phyloP scores from a whole-genome alignment of 78 protist genomes.

The Dictyostelium capitatum region DNA sequence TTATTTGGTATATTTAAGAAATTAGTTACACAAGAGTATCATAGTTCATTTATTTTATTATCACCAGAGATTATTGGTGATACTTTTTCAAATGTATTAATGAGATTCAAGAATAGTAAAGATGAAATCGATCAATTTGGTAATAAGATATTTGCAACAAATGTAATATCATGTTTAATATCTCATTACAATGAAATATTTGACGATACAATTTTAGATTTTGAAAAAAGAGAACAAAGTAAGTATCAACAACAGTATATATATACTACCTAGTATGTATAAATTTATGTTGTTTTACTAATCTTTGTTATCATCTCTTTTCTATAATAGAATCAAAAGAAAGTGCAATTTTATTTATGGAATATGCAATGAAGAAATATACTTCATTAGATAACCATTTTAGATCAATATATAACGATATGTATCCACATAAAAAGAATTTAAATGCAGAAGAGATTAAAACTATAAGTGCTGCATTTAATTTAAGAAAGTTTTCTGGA shows the following conservation, averaged over 20 bases:
- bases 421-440: not conserved
- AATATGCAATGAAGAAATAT: slow-evolving; percentile 11
- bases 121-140: slow-evolving; percentile 7
- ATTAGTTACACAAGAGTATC: not conserved
- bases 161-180: slow-evolving; percentile 18
- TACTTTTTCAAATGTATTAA: slow-evolving; percentile 9
- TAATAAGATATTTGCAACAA: slow-evolving; percentile 7
- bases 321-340: not conserved
- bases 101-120: slow-evolving; percentile 2
- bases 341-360: slow-evolving; percentile 7
- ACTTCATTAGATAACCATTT: slow-evolving; percentile 4
- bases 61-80: slow-evolving; percentile 16
- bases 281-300: too few species aligned
- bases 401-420: not conserved
- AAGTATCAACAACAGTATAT: too few species aligned
- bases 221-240: slow-evolving; percentile 11
- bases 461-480: not conserved
- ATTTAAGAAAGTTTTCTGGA: not conserved
- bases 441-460: not conserved
- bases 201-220: not conserved
- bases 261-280: too few species aligned
- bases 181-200: not conserved
- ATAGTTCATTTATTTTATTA: slow-evolving; percentile 8
- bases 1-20: not conserved
- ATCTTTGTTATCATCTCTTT: not conserved